Percentiles rank a stretch among this genome's conserved stretches.
These are phyloP conservation scores for Metschnikowia drakensbergensis DNA, from an alignment of 805 yeast species.

Conservation along the genomic window DNA sequence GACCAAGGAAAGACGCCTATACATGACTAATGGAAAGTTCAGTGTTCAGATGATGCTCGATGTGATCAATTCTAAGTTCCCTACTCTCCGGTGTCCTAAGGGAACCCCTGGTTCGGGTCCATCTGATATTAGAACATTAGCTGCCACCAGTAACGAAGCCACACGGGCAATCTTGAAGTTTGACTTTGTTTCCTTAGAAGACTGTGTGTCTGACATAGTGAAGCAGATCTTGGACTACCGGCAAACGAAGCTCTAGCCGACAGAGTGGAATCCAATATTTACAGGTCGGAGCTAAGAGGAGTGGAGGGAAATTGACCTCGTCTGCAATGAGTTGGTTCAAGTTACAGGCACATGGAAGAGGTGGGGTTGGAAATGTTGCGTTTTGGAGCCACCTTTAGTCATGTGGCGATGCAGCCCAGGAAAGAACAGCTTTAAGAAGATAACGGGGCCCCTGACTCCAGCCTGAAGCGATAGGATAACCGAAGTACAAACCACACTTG, in stretches of 20 bases:
- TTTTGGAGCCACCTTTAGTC: background rate
- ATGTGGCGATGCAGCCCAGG: no score
- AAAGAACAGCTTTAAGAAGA: no score
- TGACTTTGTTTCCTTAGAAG: conserved; percentile 15
- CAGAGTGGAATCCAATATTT: background rate
- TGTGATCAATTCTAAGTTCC: conserved; percentile 32
- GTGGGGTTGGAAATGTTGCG: background rate
- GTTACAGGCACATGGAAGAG: no score
- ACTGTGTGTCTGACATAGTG: conserved; percentile 19
- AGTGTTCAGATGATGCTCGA: conserved; percentile 34
- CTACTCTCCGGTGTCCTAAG: conserved; percentile 18
- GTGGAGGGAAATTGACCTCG: no score
- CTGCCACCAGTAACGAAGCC: conserved; percentile 14
- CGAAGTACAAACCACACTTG: no score
- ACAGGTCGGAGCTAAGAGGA: background rate
- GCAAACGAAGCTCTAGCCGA: background rate
- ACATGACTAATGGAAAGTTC: conserved; percentile 31
- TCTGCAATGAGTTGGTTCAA: no score
- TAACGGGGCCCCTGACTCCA: no score
- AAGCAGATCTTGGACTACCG: conserved; percentile 16
- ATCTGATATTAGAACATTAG: conserved; percentile 22
- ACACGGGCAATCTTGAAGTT: conserved; percentile 16
- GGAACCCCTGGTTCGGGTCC: conserved; percentile 34
- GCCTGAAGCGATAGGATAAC: no score
- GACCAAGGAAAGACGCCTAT: conserved; percentile 17